These are phyloP conservation scores for Solanum neorickii DNA, from an alignment of 257 asterid species.

Conservation along the genomic window DNA sequence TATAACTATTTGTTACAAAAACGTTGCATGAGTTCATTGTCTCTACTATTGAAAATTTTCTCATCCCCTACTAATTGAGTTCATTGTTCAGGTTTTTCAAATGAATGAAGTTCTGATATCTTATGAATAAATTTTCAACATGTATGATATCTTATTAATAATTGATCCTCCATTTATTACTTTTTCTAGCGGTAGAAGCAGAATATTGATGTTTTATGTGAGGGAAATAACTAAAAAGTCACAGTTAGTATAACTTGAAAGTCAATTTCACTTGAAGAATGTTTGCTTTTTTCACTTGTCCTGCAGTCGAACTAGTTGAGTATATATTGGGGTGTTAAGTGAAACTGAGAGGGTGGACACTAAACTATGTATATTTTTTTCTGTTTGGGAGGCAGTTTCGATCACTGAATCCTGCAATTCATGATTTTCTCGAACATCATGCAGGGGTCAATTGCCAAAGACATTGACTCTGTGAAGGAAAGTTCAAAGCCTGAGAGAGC, in stretches of 20 bases:
- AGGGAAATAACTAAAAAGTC: not conserved
- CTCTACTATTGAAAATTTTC: not conserved
- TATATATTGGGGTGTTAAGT: not conserved
- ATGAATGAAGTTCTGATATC: not conserved
- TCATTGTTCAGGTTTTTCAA: not conserved
- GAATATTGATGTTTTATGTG: not conserved
- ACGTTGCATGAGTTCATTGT: not conserved
- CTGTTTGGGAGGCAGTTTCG: not conserved
- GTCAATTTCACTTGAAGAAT: not conserved
- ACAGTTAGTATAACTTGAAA: not conserved
- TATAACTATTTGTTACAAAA: not conserved
- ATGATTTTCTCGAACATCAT: not conserved
- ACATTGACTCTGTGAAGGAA: conserved; percentile 52
- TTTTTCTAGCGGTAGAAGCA: not conserved
- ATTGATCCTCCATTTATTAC: not conserved
- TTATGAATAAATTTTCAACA: not conserved
- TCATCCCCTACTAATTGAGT: not conserved
- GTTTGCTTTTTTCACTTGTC: not conserved
- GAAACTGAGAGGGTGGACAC: not conserved
- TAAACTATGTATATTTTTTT: not conserved
- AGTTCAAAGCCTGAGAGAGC: conserved; percentile 58
- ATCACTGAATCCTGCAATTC: not conserved
- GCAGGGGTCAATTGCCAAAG: conserved; percentile 60
- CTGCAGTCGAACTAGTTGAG: not conserved
- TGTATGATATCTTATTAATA: not conserved